Evolutionary conservation across 2,329 filamentous ascomycete species (phyloP).

Genomic region (Pseudogymnoascus sp.): DNA sequence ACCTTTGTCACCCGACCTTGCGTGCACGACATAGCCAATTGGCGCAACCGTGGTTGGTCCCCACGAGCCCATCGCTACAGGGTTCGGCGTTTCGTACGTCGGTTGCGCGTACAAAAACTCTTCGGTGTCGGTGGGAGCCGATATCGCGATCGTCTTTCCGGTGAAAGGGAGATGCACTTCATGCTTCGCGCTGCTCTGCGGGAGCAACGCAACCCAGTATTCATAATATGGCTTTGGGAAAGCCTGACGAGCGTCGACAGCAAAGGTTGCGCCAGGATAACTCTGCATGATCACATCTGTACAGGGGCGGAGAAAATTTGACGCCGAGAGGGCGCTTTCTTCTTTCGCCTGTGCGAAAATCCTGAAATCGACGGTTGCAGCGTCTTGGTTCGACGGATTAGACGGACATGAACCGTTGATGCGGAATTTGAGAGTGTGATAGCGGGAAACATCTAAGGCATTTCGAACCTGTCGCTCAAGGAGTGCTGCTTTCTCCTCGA

Average conservation of each 20-base stretch:
- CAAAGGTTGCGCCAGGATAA: slow-evolving; percentile 36
- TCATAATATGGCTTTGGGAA: slow-evolving; percentile 24
- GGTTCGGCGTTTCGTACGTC: not conserved
- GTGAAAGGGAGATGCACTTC: slow-evolving; percentile 15
- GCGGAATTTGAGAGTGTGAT: slow-evolving; percentile 29
- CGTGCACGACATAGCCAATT: slow-evolving; percentile 16
- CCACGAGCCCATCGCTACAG: not conserved
- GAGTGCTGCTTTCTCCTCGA: slow-evolving; percentile 35
- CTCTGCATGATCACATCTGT: slow-evolving; percentile 33
- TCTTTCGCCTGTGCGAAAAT: slow-evolving; percentile 39
- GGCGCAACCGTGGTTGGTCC: slow-evolving; percentile 11
- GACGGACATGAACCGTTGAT: slow-evolving; percentile 31
- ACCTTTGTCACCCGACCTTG: slow-evolving; percentile 30
- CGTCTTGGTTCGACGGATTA: slow-evolving; percentile 36
- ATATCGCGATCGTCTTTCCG: slow-evolving; percentile 16
- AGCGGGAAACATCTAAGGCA: slow-evolving; percentile 26
- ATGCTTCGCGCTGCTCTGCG: slow-evolving; percentile 20
- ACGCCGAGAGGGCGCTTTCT: slow-evolving; percentile 25
- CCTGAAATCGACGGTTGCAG: slow-evolving; percentile 40
- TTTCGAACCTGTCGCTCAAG: slow-evolving; percentile 33
- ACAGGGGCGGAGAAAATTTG: slow-evolving; percentile 33
- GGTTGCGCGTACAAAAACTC: slow-evolving; percentile 11
- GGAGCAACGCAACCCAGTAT: slow-evolving; percentile 24
- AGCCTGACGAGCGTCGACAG: slow-evolving; percentile 32
- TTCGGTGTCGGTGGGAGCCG: slow-evolving; percentile 9